Conservation (phyloP, 441 rosid species). For the Gossypium laxum region DNA sequence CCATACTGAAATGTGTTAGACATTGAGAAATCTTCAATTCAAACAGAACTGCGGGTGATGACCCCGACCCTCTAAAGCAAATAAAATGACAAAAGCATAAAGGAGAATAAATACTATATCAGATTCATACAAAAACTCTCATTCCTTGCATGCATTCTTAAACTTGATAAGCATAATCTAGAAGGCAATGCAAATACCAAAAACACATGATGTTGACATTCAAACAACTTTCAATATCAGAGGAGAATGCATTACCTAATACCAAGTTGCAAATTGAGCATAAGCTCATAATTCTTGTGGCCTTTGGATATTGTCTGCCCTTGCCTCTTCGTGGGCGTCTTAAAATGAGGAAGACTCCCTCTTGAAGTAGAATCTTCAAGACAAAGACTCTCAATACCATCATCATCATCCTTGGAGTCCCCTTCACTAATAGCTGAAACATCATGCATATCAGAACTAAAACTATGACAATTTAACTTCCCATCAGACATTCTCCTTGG, state of each 20-base stretch:
- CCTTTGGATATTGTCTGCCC: constrained; percentile 82
- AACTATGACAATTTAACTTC: constrained; percentile 37
- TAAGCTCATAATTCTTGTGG: constrained; percentile 86
- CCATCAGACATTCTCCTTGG: constrained; percentile 56
- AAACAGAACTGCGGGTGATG: background rate
- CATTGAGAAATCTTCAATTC: background rate
- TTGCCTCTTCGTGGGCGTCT: constrained; percentile 48
- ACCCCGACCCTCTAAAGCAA: background rate
- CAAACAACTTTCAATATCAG: constrained; percentile 4
- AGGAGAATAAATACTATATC: background rate
- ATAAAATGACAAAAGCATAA: background rate
- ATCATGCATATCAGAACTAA: constrained; percentile 15
- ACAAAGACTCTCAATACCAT: constrained; percentile 29
- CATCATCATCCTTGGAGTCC: constrained; percentile 30
- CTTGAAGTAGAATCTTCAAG: constrained; percentile 32
- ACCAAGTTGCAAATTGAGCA: constrained; percentile 95
- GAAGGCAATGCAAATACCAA: background rate
- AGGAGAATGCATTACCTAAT: constrained; percentile 48
- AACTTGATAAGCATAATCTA: background rate
- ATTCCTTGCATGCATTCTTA: background rate
- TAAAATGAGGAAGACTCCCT: constrained; percentile 28
- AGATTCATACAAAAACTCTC: background rate
- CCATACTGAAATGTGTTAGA: background rate
- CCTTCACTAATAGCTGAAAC: constrained; percentile 19
- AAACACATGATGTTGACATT: background rate